Conservation (phyloP, 2,329 filamentous ascomycete genomes). For the Thielaviopsis populi region DNA sequence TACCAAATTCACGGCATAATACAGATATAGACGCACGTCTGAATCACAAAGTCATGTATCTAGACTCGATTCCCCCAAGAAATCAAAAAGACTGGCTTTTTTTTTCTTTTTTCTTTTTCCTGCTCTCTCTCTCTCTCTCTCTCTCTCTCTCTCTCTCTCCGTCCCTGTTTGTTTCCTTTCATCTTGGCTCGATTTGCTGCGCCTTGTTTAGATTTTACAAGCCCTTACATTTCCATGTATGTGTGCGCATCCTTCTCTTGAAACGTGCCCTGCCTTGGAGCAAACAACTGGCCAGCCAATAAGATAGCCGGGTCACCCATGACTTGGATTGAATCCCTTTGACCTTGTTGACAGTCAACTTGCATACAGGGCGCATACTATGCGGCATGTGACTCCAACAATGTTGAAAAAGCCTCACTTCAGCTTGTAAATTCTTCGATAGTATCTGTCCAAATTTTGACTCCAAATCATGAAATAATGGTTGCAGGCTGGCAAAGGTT, state of each 20-base stretch:
- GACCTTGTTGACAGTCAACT: no score
- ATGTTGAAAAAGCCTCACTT: not conserved
- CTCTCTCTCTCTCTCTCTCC: not conserved
- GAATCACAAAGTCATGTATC: no score
- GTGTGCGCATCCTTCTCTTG: slow-evolving; percentile 2
- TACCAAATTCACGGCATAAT: not conserved
- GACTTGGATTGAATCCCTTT: not conserved
- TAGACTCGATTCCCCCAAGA: no score
- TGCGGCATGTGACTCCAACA: not conserved
- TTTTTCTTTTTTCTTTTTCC: no score
- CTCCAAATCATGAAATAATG: not conserved
- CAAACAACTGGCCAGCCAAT: not conserved
- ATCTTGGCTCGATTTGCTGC: not conserved
- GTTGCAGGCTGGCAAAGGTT: no score
- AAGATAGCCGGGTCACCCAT: not conserved
- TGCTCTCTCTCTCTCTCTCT: not conserved
- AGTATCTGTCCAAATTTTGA: not conserved
- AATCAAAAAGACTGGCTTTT: no score
- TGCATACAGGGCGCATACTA: no score
- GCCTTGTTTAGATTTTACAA: not conserved
- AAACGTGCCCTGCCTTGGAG: not conserved
- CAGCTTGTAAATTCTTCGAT: not conserved
- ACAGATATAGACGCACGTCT: no score
- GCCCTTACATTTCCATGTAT: not conserved
- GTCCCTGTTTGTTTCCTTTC: not conserved